Conservation (phyloP, 2,329 filamentous ascomycete species). For the Fusarium foetens region DNA sequence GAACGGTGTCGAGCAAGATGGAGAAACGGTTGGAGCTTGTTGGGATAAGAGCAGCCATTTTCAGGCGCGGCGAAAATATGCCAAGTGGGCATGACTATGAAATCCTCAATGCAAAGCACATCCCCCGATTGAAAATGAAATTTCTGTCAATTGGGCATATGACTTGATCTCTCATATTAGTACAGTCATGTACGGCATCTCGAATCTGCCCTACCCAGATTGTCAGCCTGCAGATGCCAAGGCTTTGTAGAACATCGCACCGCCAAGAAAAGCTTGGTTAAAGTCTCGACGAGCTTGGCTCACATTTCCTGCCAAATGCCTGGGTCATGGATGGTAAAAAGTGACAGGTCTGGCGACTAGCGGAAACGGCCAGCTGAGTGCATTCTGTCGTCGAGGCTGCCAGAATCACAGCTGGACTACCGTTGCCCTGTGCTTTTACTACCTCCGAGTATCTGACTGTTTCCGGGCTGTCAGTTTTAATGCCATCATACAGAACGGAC, state of each 20-base stretch:
- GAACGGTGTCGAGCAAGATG: constrained; percentile 8
- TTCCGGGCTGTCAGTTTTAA: background rate
- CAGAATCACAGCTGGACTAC: background rate
- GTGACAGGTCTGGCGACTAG: constrained; percentile 4
- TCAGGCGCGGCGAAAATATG: background rate
- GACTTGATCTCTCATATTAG: background rate
- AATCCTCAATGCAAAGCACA: background rate
- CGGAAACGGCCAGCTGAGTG: constrained; percentile 13
- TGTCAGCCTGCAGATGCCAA: constrained; percentile 42
- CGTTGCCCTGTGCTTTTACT: background rate
- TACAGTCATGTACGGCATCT: background rate
- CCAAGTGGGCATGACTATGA: background rate
- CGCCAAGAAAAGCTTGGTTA: constrained; percentile 48
- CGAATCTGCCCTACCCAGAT: constrained; percentile 29
- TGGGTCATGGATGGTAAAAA: constrained; percentile 16
- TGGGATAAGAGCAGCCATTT: background rate
- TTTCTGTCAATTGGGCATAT: background rate
- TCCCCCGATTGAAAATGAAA: background rate
- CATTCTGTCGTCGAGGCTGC: constrained; percentile 1
- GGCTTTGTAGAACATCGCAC: constrained; percentile 33
- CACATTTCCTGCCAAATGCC: constrained; percentile 28
- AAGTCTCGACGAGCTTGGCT: constrained; percentile 40
- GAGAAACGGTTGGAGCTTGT: background rate
- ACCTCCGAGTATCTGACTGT: background rate
- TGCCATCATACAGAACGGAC: background rate